Evolutionary conservation across 192 early-diverging fungal species (phyloP).

Genomic region (Umbelopsis ramanniana): DNA sequence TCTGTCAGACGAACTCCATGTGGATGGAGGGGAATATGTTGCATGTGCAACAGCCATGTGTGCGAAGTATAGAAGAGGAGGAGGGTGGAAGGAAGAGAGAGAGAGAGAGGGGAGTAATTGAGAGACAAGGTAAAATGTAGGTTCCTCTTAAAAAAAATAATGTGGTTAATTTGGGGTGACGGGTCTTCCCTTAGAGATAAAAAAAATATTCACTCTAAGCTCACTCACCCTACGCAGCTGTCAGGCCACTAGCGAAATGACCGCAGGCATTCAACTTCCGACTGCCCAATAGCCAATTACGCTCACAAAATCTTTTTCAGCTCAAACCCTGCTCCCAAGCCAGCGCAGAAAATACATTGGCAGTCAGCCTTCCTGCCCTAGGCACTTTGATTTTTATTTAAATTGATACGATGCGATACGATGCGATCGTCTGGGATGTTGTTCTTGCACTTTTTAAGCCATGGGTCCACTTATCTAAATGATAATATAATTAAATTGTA

Average conservation of each 20-base stretch:
- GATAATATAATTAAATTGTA: neutral
- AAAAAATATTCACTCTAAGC: neutral
- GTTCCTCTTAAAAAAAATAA: neutral
- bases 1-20: conserved; percentile 8
- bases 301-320: conserved; percentile 1
- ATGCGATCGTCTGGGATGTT: too few relatives aligned
- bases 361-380: neutral
- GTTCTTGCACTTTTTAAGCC: too few relatives aligned
- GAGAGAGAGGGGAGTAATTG: neutral
- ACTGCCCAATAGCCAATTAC: conserved; percentile 19
- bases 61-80: neutral
- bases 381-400: too few relatives aligned
- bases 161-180: conserved; percentile 2
- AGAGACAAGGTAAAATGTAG: conserved; percentile 1
- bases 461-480: neutral
- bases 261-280: conserved; percentile 18
- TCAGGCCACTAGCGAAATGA: conserved; percentile 22
- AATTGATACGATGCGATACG: too few relatives aligned
- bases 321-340: neutral
- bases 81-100: neutral
- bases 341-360: neutral
- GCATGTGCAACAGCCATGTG: conserved; percentile 19
- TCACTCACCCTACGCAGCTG: neutral
- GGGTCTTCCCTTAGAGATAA: neutral
- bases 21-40: conserved; percentile 14